Evolutionary conservation across 306 rosid species (phyloP).

Genomic region (Psophocarpus tetragonolobus): DNA sequence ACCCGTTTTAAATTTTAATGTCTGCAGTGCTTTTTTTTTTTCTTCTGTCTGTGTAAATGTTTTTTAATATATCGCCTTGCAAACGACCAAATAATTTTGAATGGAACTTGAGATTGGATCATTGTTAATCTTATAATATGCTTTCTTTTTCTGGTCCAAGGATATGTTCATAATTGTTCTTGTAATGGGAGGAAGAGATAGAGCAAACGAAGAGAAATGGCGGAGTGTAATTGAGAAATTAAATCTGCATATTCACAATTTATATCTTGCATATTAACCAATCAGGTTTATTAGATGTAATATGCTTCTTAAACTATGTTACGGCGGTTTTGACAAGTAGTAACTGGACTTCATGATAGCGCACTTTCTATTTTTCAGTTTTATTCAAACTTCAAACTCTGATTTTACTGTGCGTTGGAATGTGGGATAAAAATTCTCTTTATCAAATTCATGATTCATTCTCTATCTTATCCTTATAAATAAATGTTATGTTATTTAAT

Average conservation of each 20-base stretch:
- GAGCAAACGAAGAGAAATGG: not conserved
- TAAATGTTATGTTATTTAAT: too few relatives aligned
- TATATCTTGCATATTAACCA: not conserved
- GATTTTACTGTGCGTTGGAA: too few relatives aligned
- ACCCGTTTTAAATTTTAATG: not conserved
- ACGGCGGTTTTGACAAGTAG: not conserved
- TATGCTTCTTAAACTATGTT: not conserved
- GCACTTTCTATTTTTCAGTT: too few relatives aligned
- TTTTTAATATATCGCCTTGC: not conserved
- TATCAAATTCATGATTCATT: too few relatives aligned
- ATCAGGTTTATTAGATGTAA: not conserved
- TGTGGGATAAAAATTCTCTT: too few relatives aligned
- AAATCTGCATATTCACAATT: not conserved
- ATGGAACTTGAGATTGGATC: not conserved
- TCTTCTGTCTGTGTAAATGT: not conserved
- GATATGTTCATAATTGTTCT: not conserved
- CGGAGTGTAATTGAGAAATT: not conserved
- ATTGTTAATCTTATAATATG: not conserved
- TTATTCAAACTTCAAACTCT: too few relatives aligned
- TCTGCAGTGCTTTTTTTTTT: not conserved
- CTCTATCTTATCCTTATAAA: too few relatives aligned
- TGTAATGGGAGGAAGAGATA: not conserved
- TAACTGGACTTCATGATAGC: too few relatives aligned
- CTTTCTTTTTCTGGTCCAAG: not conserved
- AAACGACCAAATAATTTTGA: not conserved